phyloP scores from a whole-genome alignment of 305 asterid species.

The Rubia balearica region DNA sequence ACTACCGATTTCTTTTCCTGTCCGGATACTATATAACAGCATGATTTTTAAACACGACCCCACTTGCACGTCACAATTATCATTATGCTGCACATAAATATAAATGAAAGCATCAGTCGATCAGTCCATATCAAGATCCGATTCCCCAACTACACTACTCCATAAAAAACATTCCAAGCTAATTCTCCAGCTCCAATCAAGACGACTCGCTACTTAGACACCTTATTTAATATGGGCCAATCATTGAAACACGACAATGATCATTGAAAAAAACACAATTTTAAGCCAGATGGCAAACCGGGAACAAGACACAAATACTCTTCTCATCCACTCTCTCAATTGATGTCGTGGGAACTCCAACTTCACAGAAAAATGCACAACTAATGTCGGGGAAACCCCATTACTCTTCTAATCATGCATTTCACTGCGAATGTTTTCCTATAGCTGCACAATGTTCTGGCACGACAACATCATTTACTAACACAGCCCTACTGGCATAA shows the following conservation, averaged over 20 bases:
- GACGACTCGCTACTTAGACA: neutral
- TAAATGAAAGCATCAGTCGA: neutral
- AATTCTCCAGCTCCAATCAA: constrained; percentile 6
- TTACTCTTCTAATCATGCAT: neutral
- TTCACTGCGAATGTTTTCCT: neutral
- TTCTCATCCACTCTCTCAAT: neutral
- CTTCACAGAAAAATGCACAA: neutral
- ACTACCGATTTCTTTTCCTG: neutral
- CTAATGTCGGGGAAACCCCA: neutral
- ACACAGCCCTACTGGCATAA: neutral
- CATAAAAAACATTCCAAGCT: neutral
- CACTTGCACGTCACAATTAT: neutral
- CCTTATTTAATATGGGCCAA: neutral
- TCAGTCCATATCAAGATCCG: neutral
- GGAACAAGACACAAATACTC: neutral
- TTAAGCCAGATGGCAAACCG: neutral
- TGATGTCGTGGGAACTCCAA: neutral
- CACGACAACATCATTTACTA: neutral
- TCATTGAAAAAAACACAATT: neutral
- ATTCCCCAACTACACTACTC: neutral
- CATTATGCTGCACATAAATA: neutral
- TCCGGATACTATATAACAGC: neutral
- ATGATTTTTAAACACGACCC: neutral
- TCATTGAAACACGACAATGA: neutral
- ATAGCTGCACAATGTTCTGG: neutral